Evolutionary conservation across 352 stramenopile species (phyloP).

Genomic region (Phytophthora litchii): DNA sequence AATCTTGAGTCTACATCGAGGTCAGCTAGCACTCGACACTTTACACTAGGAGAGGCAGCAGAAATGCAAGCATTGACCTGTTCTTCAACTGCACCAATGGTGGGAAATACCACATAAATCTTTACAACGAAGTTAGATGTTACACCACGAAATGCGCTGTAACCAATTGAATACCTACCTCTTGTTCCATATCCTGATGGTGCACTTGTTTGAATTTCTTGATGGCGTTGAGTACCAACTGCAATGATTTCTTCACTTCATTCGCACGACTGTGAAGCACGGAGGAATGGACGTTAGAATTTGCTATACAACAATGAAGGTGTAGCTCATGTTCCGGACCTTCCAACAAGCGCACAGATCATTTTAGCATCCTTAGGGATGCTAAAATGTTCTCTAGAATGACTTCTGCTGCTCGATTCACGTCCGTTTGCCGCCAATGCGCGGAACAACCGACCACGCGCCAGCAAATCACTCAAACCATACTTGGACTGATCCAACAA

Average conservation of each 20-base stretch:
- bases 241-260: conserved; percentile 57
- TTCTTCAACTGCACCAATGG: conserved; percentile 44
- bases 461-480: conserved; percentile 11
- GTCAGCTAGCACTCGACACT: conserved; percentile 30
- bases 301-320: not conserved
- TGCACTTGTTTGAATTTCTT: conserved; percentile 31
- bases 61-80: conserved; percentile 31
- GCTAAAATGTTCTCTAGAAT: conserved; percentile 18
- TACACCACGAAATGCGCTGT: not conserved
- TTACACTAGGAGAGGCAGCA: not conserved
- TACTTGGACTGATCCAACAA: conserved; percentile 39
- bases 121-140: conserved; percentile 18
- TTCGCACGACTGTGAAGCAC: conserved; percentile 49
- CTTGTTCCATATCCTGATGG: not conserved
- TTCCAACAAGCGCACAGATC: conserved; percentile 72
- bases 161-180: conserved; percentile 15
- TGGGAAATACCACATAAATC: conserved; percentile 69
- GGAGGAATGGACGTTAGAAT: conserved; percentile 5
- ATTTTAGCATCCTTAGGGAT: conserved; percentile 48
- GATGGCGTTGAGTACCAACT: conserved; percentile 52
- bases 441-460: conserved; percentile 21
- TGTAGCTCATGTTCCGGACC: conserved; percentile 22
- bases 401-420: conserved; percentile 8
- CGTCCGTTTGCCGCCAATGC: conserved; percentile 21
- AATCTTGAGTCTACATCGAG: conserved; percentile 25